These are phyloP conservation scores for Bombardia bombarda DNA, from an alignment of 495 filamentous ascomycete species.

Conservation along the genomic window DNA sequence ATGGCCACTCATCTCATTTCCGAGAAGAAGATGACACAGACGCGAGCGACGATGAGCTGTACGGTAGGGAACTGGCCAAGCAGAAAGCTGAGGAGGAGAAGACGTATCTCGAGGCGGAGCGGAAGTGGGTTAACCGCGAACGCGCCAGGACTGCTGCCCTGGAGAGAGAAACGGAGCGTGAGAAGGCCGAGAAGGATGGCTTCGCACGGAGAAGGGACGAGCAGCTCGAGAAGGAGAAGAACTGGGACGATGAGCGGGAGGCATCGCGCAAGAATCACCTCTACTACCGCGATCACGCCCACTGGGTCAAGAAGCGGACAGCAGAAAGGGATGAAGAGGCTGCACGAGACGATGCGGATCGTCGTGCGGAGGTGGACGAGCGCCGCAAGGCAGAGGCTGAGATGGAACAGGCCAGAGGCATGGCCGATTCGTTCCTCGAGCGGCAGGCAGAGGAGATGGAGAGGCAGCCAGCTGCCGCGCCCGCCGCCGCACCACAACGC, in stretches of 20 bases:
- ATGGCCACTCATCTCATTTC: constrained; percentile 39
- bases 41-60: constrained; percentile 79
- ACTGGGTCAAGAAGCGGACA: constrained; percentile 78
- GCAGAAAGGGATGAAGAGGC: constrained; percentile 64
- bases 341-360: constrained; percentile 72
- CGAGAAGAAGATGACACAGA: constrained; percentile 84
- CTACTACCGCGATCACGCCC: constrained; percentile 78
- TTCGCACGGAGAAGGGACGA: constrained; percentile 44
- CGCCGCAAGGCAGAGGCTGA: constrained; percentile 57
- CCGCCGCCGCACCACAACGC: constrained; percentile 68
- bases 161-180: constrained; percentile 71
- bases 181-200: constrained; percentile 65
- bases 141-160: constrained; percentile 73
- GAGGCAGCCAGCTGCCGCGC: constrained; percentile 42
- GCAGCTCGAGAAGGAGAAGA: constrained; percentile 61
- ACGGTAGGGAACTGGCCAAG: constrained; percentile 62
- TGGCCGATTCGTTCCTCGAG: constrained; percentile 91
- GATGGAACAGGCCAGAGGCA: constrained; percentile 68
- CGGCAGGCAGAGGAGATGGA: constrained; percentile 82
- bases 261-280: constrained; percentile 61
- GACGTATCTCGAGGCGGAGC: constrained; percentile 75
- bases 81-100: constrained; percentile 70
- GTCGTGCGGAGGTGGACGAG: constrained; percentile 68
- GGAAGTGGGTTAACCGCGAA: constrained; percentile 85
- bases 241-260: constrained; percentile 89